Conservation (phyloP, 495 filamentous ascomycete genomes). For the Neurospora intermedia region DNA sequence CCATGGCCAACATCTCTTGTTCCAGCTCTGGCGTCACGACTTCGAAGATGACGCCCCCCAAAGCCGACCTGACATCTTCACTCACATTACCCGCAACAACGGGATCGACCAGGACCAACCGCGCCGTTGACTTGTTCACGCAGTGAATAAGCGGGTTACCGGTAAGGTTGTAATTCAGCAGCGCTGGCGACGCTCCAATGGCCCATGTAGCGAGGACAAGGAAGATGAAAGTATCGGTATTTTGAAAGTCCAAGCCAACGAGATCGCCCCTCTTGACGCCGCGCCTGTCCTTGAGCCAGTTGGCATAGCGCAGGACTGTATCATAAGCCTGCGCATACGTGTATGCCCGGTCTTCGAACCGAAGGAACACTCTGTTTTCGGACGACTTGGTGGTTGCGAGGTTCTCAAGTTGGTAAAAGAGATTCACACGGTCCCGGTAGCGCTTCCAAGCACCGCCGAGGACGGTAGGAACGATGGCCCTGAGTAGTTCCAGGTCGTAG, state of each 20-base stretch:
- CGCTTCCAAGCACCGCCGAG: conserved; percentile 34
- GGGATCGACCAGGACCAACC: conserved; percentile 65
- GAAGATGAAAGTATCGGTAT: conserved; percentile 73
- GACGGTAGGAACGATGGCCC: conserved; percentile 31
- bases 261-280: conserved; percentile 65
- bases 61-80: conserved; percentile 31
- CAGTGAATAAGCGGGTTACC: conserved; percentile 72
- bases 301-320: conserved; percentile 62
- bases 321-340: conserved; percentile 77
- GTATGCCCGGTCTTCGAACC: conserved; percentile 66
- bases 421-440: conserved; percentile 50
- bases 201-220: conserved; percentile 80
- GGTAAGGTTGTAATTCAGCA: conserved; percentile 86
- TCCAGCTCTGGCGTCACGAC: conserved; percentile 55
- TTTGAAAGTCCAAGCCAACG: conserved; percentile 83
- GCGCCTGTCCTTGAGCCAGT: conserved; percentile 66
- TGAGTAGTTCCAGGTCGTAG: conserved; percentile 53
- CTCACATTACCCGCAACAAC: conserved; percentile 44
- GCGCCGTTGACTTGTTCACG: conserved; percentile 56
- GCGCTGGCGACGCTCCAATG: conserved; percentile 80
- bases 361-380: conserved; percentile 51
- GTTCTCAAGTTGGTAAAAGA: conserved; percentile 72
- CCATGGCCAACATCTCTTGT: conserved; percentile 43
- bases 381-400: conserved; percentile 48
- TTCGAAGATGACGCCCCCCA: conserved; percentile 44